Evolutionary conservation across 345 rosid species (phyloP).

Genomic region (Capsella bursapastoris): DNA sequence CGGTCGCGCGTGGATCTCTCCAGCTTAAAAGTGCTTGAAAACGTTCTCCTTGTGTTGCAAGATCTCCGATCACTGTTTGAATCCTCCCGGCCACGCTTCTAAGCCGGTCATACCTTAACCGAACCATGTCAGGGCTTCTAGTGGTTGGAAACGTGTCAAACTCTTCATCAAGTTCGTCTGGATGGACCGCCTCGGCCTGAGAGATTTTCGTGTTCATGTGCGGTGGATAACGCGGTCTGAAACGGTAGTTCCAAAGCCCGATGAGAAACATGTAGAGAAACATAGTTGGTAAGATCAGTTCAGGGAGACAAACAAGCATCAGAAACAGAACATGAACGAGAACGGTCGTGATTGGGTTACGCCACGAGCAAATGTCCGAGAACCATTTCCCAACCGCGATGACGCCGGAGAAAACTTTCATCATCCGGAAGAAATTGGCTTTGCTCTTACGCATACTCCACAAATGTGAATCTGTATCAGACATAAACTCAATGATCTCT

Average conservation of each 20-base stretch:
- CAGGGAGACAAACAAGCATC: slow-evolving; percentile 90
- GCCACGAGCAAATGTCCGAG: slow-evolving; percentile 82
- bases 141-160: slow-evolving; percentile 89
- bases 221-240: slow-evolving; percentile 93
- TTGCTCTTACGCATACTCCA: slow-evolving; percentile 99
- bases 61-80: slow-evolving; percentile 94
- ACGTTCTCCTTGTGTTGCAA: slow-evolving; percentile 96
- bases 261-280: slow-evolving; percentile 94
- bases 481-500: slow-evolving; percentile 95
- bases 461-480: slow-evolving; percentile 89
- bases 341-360: slow-evolving; percentile 82
- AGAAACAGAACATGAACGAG: slow-evolving; percentile 85
- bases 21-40: slow-evolving; percentile 87
- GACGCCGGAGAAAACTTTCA: slow-evolving; percentile 76
- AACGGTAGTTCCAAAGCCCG: slow-evolving; percentile 91
- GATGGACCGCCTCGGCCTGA: slow-evolving; percentile 81
- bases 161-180: slow-evolving; percentile 95
- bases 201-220: slow-evolving; percentile 96
- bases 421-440: slow-evolving; percentile 86
- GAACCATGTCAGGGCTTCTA: slow-evolving; percentile 68
- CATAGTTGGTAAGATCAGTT: slow-evolving; percentile 81
- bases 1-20: slow-evolving; percentile 95
- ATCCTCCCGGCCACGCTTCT: slow-evolving; percentile 95
- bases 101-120: slow-evolving; percentile 91
- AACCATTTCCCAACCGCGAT: slow-evolving; percentile 89